These are phyloP conservation scores for Botrytis aclada DNA, from an alignment of 2,329 filamentous ascomycete genomes.

Conservation along the genomic window DNA sequence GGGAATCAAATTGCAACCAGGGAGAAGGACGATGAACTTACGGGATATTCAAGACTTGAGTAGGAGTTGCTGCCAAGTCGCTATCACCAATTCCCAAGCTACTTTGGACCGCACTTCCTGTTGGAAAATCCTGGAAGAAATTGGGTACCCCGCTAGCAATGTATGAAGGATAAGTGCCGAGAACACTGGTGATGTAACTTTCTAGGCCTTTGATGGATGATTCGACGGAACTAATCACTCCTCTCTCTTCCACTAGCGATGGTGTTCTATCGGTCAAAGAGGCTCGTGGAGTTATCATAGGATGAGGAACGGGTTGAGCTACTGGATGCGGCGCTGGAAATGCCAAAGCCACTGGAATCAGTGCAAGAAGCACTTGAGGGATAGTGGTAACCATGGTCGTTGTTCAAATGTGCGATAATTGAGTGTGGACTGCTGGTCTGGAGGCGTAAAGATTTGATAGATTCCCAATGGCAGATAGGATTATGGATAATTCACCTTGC, in stretches of 20 bases:
- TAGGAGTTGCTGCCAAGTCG: slow-evolving; percentile 61
- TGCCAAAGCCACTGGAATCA: slow-evolving; percentile 31
- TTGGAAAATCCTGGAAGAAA: slow-evolving; percentile 66
- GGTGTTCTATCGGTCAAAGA: slow-evolving; percentile 41
- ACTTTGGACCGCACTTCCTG: slow-evolving; percentile 57
- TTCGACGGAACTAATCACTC: slow-evolving; percentile 43
- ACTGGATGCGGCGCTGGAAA: slow-evolving; percentile 30
- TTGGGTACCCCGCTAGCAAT: slow-evolving; percentile 63
- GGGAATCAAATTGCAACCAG: not conserved
- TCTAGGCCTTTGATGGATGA: slow-evolving; percentile 45
- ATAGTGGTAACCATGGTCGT: slow-evolving; percentile 13
- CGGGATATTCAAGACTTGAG: slow-evolving; percentile 68
- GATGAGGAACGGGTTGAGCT: slow-evolving; percentile 38
- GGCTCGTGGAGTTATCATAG: slow-evolving; percentile 48
- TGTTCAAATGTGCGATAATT: not conserved
- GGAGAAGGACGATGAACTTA: slow-evolving; percentile 33
- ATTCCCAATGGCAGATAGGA: not conserved
- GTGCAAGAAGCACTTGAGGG: slow-evolving; percentile 23
- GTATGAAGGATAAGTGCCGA: slow-evolving; percentile 57
- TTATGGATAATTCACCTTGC: not conserved
- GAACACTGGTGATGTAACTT: slow-evolving; percentile 49
- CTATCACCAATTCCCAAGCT: slow-evolving; percentile 57
- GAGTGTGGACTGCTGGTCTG: not conserved
- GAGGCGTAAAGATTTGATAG: not conserved
- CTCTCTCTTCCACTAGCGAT: slow-evolving; percentile 41